These are phyloP conservation scores for Cyberlindnera nakhonratchasimensis DNA, from an alignment of 805 yeast species.

Conservation along the genomic window DNA sequence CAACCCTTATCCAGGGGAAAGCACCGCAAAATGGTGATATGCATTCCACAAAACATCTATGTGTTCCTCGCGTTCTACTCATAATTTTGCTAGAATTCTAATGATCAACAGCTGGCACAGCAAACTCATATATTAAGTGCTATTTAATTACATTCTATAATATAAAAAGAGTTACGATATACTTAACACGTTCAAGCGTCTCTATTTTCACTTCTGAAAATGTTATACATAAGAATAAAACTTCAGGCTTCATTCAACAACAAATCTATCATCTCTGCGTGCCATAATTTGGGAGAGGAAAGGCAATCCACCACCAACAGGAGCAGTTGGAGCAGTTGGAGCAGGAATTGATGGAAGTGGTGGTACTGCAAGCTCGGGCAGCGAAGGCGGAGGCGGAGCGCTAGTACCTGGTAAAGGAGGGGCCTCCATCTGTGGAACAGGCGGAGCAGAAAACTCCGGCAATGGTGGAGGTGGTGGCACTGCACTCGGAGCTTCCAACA, in stretches of 20 bases:
- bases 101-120: too few relatives aligned
- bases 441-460: constrained; percentile 27
- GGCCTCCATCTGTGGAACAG: constrained; percentile 1
- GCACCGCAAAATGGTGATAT: too few relatives aligned
- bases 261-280: constrained; percentile 44
- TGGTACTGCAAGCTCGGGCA: constrained; percentile 20
- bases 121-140: too few relatives aligned
- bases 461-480: constrained; percentile 29
- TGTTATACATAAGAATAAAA: too few relatives aligned
- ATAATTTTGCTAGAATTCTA: too few relatives aligned
- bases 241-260: constrained; percentile 43
- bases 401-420: constrained; percentile 27
- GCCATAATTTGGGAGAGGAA: constrained; percentile 49
- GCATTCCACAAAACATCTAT: too few relatives aligned
- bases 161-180: too few relatives aligned
- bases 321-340: constrained; percentile 17
- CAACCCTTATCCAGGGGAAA: neutral
- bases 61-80: too few relatives aligned
- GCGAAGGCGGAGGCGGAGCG: constrained; percentile 13
- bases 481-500: neutral
- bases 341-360: constrained; percentile 11
- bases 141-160: too few relatives aligned
- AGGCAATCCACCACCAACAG: constrained; percentile 41
- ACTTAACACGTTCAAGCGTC: too few relatives aligned
- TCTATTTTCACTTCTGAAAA: too few relatives aligned